phyloP scores from a whole-genome alignment of 139 green algal genomes.

The Ulvella scutata region DNA sequence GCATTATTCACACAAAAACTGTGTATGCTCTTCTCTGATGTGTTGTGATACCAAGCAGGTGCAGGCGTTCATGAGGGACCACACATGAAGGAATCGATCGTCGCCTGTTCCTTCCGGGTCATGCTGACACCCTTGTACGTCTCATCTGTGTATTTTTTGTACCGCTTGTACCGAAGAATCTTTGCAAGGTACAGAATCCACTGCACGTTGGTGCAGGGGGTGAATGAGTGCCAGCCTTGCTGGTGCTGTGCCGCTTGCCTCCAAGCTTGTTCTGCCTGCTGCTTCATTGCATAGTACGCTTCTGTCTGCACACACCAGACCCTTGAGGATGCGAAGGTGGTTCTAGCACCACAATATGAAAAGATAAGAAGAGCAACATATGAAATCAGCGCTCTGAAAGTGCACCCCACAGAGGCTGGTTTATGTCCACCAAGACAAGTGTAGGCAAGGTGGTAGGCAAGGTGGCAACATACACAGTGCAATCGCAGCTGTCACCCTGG shows the following conservation, averaged over 20 bases:
- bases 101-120: not conserved
- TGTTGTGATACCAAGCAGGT: too few species aligned
- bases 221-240: not conserved
- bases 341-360: too few species aligned
- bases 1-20: too few species aligned
- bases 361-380: too few species aligned
- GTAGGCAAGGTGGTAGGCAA: too few species aligned
- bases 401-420: too few species aligned
- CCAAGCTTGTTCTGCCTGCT: not conserved
- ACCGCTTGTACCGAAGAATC: not conserved
- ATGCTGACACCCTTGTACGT: not conserved
- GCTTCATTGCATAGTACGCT: not conserved
- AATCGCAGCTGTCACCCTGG: too few species aligned
- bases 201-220: not conserved
- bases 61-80: not conserved
- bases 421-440: too few species aligned
- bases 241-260: not conserved
- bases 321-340: too few species aligned
- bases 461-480: too few species aligned
- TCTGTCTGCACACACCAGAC: not conserved
- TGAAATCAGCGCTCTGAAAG: too few species aligned
- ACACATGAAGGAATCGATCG: not conserved
- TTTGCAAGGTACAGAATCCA: not conserved
- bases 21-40: too few species aligned
- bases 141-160: not conserved